Evolutionary conservation across 495 filamentous ascomycete species (phyloP).

Genomic region (Penicilliopsis zonata): DNA sequence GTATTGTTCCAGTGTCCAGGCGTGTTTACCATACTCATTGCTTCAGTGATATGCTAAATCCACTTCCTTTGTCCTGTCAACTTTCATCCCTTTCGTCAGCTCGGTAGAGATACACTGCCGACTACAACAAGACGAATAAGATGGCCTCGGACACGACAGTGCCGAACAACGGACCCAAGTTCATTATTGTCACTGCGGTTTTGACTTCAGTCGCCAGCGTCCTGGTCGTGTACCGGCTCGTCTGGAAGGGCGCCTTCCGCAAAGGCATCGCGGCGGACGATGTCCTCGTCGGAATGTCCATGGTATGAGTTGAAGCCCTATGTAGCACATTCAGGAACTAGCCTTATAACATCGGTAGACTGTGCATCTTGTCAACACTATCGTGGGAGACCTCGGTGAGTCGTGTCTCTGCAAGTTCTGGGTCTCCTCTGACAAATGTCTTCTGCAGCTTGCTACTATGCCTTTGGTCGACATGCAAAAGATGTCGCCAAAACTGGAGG

Average conservation of each 20-base stretch:
- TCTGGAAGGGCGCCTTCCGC: constrained; percentile 3
- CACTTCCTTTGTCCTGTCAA: too few species aligned
- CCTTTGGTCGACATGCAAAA: constrained; percentile 8
- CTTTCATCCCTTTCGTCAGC: too few species aligned
- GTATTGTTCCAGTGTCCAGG: too few species aligned
- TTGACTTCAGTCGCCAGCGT: constrained; percentile 17
- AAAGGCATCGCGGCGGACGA: constrained; percentile 6
- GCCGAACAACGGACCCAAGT: constrained; percentile 8
- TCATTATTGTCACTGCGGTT: constrained; percentile 6
- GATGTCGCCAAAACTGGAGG: constrained; percentile 7
- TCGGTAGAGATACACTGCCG: too few species aligned
- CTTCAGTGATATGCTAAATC: too few species aligned
- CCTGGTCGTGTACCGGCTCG: constrained; percentile 9
- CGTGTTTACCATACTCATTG: too few species aligned
- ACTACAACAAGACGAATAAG: too few species aligned
- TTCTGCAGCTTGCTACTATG: constrained; percentile 7
- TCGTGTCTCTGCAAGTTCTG: not conserved
- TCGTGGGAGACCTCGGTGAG: constrained; percentile 14
- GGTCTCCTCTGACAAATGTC: not conserved
- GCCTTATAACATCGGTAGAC: constrained; percentile 2
- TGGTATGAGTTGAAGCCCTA: constrained; percentile 3
- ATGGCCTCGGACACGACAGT: constrained; percentile 1
- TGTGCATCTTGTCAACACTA: constrained; percentile 9
- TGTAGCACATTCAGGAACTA: not conserved
- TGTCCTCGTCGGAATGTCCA: constrained; percentile 6